phyloP scores from a whole-genome alignment of 257 asterid species.

The Przewalskia tangutica region DNA sequence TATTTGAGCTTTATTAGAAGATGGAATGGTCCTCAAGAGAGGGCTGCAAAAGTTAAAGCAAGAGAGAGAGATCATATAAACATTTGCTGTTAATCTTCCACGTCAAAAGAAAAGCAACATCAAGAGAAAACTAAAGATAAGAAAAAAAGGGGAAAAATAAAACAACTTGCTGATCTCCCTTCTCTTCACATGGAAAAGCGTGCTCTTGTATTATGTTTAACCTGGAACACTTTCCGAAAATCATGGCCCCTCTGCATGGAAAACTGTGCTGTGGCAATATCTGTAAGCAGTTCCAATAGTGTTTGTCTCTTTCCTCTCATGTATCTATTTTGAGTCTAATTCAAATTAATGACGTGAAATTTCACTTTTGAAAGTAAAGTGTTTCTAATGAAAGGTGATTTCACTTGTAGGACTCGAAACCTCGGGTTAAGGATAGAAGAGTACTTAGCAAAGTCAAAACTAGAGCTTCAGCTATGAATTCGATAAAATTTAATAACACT shows the following conservation, averaged over 20 bases:
- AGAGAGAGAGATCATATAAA: constrained; percentile 13
- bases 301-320: neutral
- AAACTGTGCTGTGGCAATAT: constrained; percentile 49
- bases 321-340: neutral
- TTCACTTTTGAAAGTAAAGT: neutral
- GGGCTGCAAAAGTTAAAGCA: constrained; percentile 57
- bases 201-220: constrained; percentile 37
- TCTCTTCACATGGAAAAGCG: constrained; percentile 50
- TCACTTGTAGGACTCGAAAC: neutral
- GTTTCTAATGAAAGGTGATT: neutral
- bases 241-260: constrained; percentile 37
- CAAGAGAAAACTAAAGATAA: constrained; percentile 5
- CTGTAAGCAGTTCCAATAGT: constrained; percentile 20
- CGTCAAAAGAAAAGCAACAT: constrained; percentile 28
- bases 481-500: no score
- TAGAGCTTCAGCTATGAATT: no score
- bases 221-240: constrained; percentile 10
- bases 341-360: neutral
- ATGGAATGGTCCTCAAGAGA: constrained; percentile 75
- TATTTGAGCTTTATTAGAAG: constrained; percentile 62
- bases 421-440: no score
- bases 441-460: no score
- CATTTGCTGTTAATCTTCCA: constrained; percentile 65
- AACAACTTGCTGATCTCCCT: constrained; percentile 12
- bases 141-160: neutral